A percentile compares a stretch with the other conserved stretches of the same genome.
These are phyloP conservation scores for Puccinia hordei DNA, from an alignment of 1,284 basidiomycete species.

Conservation along the genomic window DNA sequence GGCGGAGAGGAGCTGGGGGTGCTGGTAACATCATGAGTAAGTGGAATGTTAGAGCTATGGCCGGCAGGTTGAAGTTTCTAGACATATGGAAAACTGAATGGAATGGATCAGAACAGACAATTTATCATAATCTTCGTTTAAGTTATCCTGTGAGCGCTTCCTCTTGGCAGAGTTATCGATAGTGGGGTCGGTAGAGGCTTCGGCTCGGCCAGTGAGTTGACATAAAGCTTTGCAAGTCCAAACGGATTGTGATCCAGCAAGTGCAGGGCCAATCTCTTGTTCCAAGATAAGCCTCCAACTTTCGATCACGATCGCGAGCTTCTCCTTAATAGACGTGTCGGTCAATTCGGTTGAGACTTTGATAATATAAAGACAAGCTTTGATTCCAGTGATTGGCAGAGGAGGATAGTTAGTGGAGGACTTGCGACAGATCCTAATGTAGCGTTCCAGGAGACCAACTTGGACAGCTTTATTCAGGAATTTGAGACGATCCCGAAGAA, in stretches of 20 bases:
- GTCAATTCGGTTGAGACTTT: not conserved
- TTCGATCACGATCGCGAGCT: constrained; percentile 35
- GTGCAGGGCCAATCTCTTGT: constrained; percentile 14
- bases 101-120: not conserved
- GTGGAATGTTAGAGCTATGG: not conserved
- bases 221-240: constrained; percentile 37
- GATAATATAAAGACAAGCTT: constrained; percentile 32
- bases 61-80: not conserved
- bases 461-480: not conserved
- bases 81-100: not conserved
- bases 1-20: not conserved
- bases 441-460: constrained; percentile 20
- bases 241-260: constrained; percentile 29
- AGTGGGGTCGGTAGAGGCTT: not conserved
- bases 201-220: constrained; percentile 10
- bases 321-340: not conserved
- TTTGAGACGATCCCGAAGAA: not conserved
- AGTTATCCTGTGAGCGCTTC: constrained; percentile 17
- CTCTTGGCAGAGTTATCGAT: not conserved
- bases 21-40: not conserved
- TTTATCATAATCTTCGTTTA: not conserved
- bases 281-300: constrained; percentile 16
- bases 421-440: constrained; percentile 21
- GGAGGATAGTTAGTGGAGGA: constrained; percentile 17
- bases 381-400: constrained; percentile 37